Base-by-base conservation (phyloP, 345 rosid species). In the Populus tremula region DNA sequence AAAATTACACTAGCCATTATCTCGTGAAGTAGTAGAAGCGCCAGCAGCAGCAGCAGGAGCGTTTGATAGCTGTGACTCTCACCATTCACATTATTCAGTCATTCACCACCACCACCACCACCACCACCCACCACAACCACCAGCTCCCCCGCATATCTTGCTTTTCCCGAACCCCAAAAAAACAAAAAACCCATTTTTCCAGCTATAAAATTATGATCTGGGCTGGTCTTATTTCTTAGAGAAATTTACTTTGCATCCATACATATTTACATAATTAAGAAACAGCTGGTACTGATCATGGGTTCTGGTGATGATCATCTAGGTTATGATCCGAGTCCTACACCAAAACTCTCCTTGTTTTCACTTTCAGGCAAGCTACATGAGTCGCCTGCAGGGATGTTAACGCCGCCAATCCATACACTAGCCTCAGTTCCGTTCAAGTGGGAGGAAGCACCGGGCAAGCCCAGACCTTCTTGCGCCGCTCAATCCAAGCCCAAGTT, bases 371-470 rank as follows among this genome's bases (percentile, higher is more conserved):
- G 14, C 86, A 86, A 72, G 77, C 78, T 66, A 59, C 64, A 43
- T 29, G 87, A 88, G 81, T 66, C 88, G 17, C 81, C 87, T 14
- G 80, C 90, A 2, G 91, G 89, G 13, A 53, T 61, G 82, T 67
- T 76, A 36, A 89, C 99, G 20, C 91, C 98, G 8, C 99, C 98
- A 12, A 76, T 91, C 69, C 81, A 87, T 27, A 43, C 84, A 61
- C 75, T 73, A 6, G 97, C 84, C 53, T 86, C 98, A 29, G 72
- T 95, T 36, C 99, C 99, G 12, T 95, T 95, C 65, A 83, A 77
- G 71, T 95, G 99, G 98, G 99, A 95, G 78, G 98, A 93, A 82
- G 97, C 87, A 13, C 99, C 98, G 0, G 99, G 99, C 13, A 90
- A 84, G 91, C 98, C 99, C 16, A 88, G 93, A 35, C 82, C 81